A percentile compares a stretch with the other conserved stretches of the same genome.
Conservation (phyloP, 495 filamentous ascomycete genomes). For the Lasiosphaeris hirsuta region DNA sequence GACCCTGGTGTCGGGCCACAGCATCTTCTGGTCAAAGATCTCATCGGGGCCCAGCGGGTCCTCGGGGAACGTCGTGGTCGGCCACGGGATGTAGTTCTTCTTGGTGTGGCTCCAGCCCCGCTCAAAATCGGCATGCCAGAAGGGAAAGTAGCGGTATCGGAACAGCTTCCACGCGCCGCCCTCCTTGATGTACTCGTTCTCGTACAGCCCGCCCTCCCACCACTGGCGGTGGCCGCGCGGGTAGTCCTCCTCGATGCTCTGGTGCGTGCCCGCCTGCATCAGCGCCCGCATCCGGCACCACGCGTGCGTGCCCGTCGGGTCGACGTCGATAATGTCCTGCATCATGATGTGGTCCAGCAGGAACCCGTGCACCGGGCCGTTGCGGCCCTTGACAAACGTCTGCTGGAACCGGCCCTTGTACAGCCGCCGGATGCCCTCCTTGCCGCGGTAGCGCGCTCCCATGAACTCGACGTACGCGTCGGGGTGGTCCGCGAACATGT, state of each 20-base stretch:
- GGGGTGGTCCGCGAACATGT: slow-evolving; percentile 51
- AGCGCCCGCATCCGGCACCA: slow-evolving; percentile 53
- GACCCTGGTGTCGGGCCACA: slow-evolving; percentile 55
- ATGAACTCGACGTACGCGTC: slow-evolving; percentile 57
- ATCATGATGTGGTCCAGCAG: slow-evolving; percentile 56
- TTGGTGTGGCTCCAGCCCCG: slow-evolving; percentile 51
- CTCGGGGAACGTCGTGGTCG: slow-evolving; percentile 41
- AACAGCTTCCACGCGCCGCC: slow-evolving; percentile 54
- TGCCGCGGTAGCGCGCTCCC: slow-evolving; percentile 50
- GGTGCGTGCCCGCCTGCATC: slow-evolving; percentile 53
- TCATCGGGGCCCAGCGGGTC: slow-evolving; percentile 51
- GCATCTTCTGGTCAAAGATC: slow-evolving; percentile 49
- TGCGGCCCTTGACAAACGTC: slow-evolving; percentile 49
- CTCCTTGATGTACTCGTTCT: slow-evolving; percentile 60
- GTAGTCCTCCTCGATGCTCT: slow-evolving; percentile 43
- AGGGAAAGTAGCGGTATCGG: slow-evolving; percentile 53
- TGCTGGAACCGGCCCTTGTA: slow-evolving; percentile 52
- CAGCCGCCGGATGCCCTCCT: slow-evolving; percentile 50
- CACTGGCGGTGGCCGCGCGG: slow-evolving; percentile 51
- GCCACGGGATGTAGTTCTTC: slow-evolving; percentile 50
- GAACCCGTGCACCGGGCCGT: slow-evolving; percentile 54
- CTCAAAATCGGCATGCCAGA: slow-evolving; percentile 54
- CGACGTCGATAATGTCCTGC: slow-evolving; percentile 52
- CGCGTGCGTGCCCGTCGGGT: slow-evolving; percentile 44
- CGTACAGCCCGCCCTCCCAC: slow-evolving; percentile 58